phyloP scores from a whole-genome alignment of 257 asterid species.

The Petrea volubilis region DNA sequence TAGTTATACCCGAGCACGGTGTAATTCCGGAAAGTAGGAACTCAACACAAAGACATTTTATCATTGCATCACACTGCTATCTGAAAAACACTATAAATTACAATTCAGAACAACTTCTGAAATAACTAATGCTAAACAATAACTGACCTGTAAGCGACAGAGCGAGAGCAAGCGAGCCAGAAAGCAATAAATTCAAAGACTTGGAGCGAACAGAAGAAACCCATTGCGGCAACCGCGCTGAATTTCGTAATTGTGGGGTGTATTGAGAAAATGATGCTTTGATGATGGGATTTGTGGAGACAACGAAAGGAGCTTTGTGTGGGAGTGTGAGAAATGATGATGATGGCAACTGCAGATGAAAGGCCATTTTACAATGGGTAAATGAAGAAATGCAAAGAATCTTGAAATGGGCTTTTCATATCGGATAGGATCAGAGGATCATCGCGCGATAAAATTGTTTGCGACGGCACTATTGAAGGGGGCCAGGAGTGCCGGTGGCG shows the following conservation, averaged over 20 bases:
- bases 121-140: not conserved
- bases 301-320: not conserved
- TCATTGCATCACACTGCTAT: not conserved
- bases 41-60: not conserved
- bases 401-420: not conserved
- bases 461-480: too few relatives aligned
- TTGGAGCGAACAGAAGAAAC: conserved; percentile 49
- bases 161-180: conserved; percentile 73
- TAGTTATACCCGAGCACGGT: not conserved
- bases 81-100: not conserved
- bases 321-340: conserved; percentile 31
- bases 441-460: not conserved
- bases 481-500: too few relatives aligned
- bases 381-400: not conserved
- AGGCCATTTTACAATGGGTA: conserved; percentile 36
- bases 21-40: not conserved
- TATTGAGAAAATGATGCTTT: conserved; percentile 32
- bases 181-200: conserved; percentile 51
- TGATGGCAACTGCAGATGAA: conserved; percentile 37
- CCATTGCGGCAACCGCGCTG: conserved; percentile 35
- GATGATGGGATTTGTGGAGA: conserved; percentile 21
- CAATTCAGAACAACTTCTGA: not conserved
- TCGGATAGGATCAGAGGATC: not conserved
- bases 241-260: conserved; percentile 10
- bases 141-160: conserved; percentile 62